These are phyloP conservation scores for Antrodiella citrinella DNA, from an alignment of 768 basidiomycete species.

Conservation along the genomic window DNA sequence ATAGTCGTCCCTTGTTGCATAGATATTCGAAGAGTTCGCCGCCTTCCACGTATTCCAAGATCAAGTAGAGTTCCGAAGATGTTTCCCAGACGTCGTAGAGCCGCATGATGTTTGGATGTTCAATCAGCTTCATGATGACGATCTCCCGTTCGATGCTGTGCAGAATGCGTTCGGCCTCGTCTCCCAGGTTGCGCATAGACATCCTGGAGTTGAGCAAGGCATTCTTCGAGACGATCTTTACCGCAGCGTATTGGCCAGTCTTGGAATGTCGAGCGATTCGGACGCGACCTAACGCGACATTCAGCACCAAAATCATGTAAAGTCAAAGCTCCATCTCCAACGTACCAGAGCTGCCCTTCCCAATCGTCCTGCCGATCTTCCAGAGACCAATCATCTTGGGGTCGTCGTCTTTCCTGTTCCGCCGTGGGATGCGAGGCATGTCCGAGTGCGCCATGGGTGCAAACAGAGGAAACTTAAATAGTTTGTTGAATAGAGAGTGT, in stretches of 20 bases:
- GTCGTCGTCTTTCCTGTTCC: slow-evolving; percentile 21
- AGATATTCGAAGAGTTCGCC: slow-evolving; percentile 94
- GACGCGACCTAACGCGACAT: slow-evolving; percentile 60
- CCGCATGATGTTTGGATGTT: slow-evolving; percentile 90
- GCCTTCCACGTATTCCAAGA: slow-evolving; percentile 91
- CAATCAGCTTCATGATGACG: slow-evolving; percentile 94
- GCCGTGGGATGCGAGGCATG: slow-evolving; percentile 8
- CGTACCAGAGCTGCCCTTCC: slow-evolving; percentile 46
- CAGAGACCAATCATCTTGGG: slow-evolving; percentile 41
- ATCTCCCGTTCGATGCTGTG: slow-evolving; percentile 89
- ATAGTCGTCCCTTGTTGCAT: slow-evolving; percentile 67
- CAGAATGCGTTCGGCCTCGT: slow-evolving; percentile 68
- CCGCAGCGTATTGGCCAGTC: slow-evolving; percentile 83
- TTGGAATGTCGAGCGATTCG: slow-evolving; percentile 82
- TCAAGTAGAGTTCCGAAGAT: slow-evolving; percentile 76
- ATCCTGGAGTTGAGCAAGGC: slow-evolving; percentile 55
- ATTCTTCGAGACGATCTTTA: slow-evolving; percentile 88
- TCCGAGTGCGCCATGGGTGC: neutral
- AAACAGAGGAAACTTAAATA: neutral
- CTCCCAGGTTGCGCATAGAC: slow-evolving; percentile 60
- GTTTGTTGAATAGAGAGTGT: neutral
- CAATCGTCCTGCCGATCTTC: slow-evolving; percentile 49
- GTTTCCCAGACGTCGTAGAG: slow-evolving; percentile 98
- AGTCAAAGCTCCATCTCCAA: neutral
- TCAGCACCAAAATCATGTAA: neutral